phyloP scores from a whole-genome alignment of 805 yeast species.

The Ogataea siamensis region DNA sequence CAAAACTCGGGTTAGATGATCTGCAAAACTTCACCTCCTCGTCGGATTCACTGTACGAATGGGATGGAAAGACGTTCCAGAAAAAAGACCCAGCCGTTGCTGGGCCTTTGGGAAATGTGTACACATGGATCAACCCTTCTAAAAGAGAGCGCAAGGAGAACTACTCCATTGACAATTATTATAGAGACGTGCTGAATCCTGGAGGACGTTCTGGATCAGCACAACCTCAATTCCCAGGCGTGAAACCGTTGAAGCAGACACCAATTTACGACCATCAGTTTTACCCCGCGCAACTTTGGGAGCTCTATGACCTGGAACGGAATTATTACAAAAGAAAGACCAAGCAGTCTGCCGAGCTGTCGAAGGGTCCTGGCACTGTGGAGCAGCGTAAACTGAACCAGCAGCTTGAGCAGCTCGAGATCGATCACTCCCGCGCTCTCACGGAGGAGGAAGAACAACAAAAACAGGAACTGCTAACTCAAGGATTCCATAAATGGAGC shows the following conservation, averaged over 20 bases:
- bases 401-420: slow-evolving; percentile 63
- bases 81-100: slow-evolving; percentile 50
- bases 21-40: slow-evolving; percentile 66
- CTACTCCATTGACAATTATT: slow-evolving; percentile 81
- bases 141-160: slow-evolving; percentile 83
- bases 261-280: slow-evolving; percentile 89
- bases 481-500: slow-evolving; percentile 82
- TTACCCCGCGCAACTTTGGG: slow-evolving; percentile 71
- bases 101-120: slow-evolving; percentile 35
- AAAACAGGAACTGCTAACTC: slow-evolving; percentile 54
- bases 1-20: slow-evolving; percentile 70
- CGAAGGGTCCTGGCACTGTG: slow-evolving; percentile 45
- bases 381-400: slow-evolving; percentile 25
- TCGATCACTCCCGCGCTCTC: slow-evolving; percentile 73
- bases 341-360: slow-evolving; percentile 60
- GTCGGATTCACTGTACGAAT: slow-evolving; percentile 66
- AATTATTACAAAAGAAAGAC: slow-evolving; percentile 69
- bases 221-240: slow-evolving; percentile 49
- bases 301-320: slow-evolving; percentile 77
- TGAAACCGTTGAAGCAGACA: slow-evolving; percentile 82
- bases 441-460: slow-evolving; percentile 76
- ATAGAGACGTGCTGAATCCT: slow-evolving; percentile 52
- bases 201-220: slow-evolving; percentile 53
- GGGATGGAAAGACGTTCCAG: slow-evolving; percentile 84
- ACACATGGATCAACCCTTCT: slow-evolving; percentile 80